phyloP scores from a whole-genome alignment of 331 rosid genomes.

The Pyrus hybrid region DNA sequence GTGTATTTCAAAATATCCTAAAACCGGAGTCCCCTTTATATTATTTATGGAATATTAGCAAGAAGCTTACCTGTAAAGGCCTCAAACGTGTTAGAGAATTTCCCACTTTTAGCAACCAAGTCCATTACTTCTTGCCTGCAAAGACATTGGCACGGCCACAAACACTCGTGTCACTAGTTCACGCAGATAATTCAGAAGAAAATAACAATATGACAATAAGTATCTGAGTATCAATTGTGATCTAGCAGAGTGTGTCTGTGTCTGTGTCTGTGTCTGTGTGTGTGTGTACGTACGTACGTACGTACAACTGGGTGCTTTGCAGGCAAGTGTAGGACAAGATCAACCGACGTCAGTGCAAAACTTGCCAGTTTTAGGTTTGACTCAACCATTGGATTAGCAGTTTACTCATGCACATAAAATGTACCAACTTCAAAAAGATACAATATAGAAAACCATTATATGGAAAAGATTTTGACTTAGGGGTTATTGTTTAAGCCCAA shows the following conservation, averaged over 20 bases:
- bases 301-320: background rate
- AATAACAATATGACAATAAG: background rate
- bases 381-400: background rate
- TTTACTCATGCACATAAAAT: background rate
- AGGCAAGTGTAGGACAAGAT: background rate
- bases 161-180: background rate
- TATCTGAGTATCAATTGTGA: background rate
- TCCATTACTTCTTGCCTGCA: conserved; percentile 92
- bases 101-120: conserved; percentile 60
- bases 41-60: background rate
- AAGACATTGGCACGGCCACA: conserved; percentile 12
- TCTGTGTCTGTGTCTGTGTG: background rate
- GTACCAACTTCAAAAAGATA: background rate
- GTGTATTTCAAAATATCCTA: background rate
- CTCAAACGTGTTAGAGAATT: conserved; percentile 58
- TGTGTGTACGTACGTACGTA: too few relatives aligned
- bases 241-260: background rate
- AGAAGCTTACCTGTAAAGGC: conserved; percentile 53
- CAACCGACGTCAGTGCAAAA: background rate
- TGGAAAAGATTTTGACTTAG: too few relatives aligned
- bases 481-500: too few relatives aligned
- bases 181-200: background rate
- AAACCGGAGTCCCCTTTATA: background rate
- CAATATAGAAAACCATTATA: too few relatives aligned
- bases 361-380: background rate